Conservation (phyloP, 2,329 filamentous ascomycete species). For the Didymella segeticola region DNA sequence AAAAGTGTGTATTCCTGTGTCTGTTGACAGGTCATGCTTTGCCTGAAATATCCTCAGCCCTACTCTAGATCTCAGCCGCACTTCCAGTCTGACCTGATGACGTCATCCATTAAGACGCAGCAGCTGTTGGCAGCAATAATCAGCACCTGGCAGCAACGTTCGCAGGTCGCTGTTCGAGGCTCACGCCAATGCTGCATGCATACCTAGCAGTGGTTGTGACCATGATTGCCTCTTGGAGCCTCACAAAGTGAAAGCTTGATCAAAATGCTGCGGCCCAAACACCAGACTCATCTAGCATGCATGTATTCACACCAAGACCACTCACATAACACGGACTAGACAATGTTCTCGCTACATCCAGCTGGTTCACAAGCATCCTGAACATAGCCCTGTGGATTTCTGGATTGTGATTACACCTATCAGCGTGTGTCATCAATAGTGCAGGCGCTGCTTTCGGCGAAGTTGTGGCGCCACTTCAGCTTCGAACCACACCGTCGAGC, state of each 20-base stretch:
- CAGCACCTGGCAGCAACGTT: not conserved
- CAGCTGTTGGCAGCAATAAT: not conserved
- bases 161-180: not conserved
- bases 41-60: not conserved
- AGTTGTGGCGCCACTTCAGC: conserved; percentile 6
- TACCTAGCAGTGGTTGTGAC: too few species aligned
- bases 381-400: not conserved
- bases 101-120: not conserved
- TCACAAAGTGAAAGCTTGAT: too few species aligned
- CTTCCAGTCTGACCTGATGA: not conserved
- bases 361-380: not conserved
- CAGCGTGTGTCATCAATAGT: not conserved
- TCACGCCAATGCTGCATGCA: too few species aligned
- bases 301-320: too few species aligned
- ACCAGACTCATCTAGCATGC: too few species aligned
- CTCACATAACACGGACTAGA: not conserved
- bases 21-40: not conserved
- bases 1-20: not conserved
- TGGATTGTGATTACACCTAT: not conserved
- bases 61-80: not conserved
- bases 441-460: not conserved
- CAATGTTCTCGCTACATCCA: not conserved
- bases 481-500: not conserved
- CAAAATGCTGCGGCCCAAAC: too few species aligned
- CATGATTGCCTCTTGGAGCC: too few species aligned